phyloP scores from a whole-genome alignment of 331 rosid species.

The Prunus yedoensis region DNA sequence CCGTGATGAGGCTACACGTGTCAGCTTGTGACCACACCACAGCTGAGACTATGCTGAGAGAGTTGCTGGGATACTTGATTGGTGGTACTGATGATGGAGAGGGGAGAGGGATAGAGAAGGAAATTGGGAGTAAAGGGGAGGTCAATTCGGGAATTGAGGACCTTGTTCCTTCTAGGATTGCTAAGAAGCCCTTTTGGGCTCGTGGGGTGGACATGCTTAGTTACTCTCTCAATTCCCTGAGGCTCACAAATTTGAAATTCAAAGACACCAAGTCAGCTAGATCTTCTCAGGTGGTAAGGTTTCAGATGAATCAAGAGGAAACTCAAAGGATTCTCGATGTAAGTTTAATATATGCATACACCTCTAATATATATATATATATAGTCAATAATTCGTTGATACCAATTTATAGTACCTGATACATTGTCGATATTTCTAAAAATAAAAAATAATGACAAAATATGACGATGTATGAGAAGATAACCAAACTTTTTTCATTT shows the following conservation, averaged over 20 bases:
- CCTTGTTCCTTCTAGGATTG: constrained; percentile 34
- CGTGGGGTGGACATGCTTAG: constrained; percentile 50
- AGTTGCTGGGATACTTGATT: constrained; percentile 33
- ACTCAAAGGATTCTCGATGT: constrained; percentile 45
- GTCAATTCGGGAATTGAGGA: constrained; percentile 45
- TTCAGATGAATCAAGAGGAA: constrained; percentile 37
- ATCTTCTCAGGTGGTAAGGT: constrained; percentile 51
- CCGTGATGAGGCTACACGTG: constrained; percentile 46
- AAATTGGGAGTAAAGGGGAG: constrained; percentile 9
- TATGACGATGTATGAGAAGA: no score
- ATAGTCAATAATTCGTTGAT: background rate
- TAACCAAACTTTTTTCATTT: no score
- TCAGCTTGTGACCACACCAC: constrained; percentile 61
- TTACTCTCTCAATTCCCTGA: constrained; percentile 48
- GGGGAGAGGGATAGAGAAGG: background rate
- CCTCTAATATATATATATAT: no score
- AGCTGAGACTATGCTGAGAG: constrained; percentile 42
- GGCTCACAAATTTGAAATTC: constrained; percentile 50
- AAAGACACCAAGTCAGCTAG: constrained; percentile 33
- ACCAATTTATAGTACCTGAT: no score
- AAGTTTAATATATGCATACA: constrained; percentile 12
- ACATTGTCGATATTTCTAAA: no score
- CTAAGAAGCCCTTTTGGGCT: constrained; percentile 45
- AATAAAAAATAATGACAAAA: no score
- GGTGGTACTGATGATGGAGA: constrained; percentile 7